Percentiles rank a stretch among this genome's conserved stretches.
Evolutionary conservation across 2,329 filamentous ascomycete genomes (phyloP).

Genomic region (Xylaria sp.): DNA sequence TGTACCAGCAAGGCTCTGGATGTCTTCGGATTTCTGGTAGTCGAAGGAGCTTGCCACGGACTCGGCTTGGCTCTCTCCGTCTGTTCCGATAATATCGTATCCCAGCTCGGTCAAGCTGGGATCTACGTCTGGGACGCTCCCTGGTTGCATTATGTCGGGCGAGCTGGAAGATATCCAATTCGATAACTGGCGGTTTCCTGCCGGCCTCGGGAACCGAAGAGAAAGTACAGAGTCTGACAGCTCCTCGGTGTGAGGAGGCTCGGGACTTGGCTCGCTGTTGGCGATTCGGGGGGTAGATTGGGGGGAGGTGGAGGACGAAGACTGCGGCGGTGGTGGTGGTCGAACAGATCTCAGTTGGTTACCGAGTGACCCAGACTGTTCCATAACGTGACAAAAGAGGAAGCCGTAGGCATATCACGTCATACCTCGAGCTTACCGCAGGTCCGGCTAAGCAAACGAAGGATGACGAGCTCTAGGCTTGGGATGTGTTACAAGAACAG

Average conservation of each 20-base stretch:
- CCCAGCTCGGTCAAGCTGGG: slow-evolving; percentile 65
- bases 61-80: slow-evolving; percentile 64
- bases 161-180: slow-evolving; percentile 69
- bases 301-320: slow-evolving; percentile 27
- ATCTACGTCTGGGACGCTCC: slow-evolving; percentile 56
- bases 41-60: slow-evolving; percentile 61
- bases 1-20: slow-evolving; percentile 62
- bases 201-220: slow-evolving; percentile 66
- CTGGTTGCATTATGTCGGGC: slow-evolving; percentile 65
- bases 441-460: slow-evolving; percentile 43
- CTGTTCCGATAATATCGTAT: slow-evolving; percentile 66
- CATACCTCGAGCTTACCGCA: slow-evolving; percentile 51
- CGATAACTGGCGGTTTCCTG: slow-evolving; percentile 65
- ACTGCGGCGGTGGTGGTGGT: slow-evolving; percentile 36
- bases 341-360: slow-evolving; percentile 46
- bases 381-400: slow-evolving; percentile 61
- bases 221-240: slow-evolving; percentile 56
- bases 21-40: slow-evolving; percentile 60
- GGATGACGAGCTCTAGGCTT: slow-evolving; percentile 43
- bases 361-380: slow-evolving; percentile 54
- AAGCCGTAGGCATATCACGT: slow-evolving; percentile 51
- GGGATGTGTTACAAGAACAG: slow-evolving; percentile 12
- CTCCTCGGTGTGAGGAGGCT: slow-evolving; percentile 35
- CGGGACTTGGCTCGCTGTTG: slow-evolving; percentile 47
- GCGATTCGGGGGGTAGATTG: slow-evolving; percentile 37